Conservation (phyloP, 352 stramenopile genomes). For the Phytophthora capsici region DNA sequence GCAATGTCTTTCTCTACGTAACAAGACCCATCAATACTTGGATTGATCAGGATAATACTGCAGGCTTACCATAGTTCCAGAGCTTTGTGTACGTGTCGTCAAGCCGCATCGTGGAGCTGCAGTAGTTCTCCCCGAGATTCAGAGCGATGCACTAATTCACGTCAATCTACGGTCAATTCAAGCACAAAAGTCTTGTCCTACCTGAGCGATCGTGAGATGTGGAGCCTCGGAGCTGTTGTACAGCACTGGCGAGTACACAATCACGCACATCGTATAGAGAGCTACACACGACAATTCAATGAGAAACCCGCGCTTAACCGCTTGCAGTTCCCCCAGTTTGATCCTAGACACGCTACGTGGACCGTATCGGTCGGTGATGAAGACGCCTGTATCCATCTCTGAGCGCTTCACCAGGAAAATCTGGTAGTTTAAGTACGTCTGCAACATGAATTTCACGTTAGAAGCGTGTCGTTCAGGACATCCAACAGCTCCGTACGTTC, state of each 20-base stretch:
- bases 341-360: slow-evolving; percentile 54
- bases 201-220: slow-evolving; percentile 49
- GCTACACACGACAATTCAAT: slow-evolving; percentile 55
- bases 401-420: slow-evolving; percentile 63
- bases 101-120: slow-evolving; percentile 49
- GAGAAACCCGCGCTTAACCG: slow-evolving; percentile 56
- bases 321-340: slow-evolving; percentile 46
- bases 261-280: slow-evolving; percentile 54
- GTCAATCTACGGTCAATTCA: neutral
- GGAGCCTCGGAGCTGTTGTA: slow-evolving; percentile 42
- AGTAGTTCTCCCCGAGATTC: slow-evolving; percentile 60
- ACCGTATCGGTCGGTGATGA: slow-evolving; percentile 60
- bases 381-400: slow-evolving; percentile 63
- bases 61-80: slow-evolving; percentile 59
- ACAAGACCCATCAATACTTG: neutral
- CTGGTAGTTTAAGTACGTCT: slow-evolving; percentile 69
- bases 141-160: slow-evolving; percentile 46
- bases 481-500: slow-evolving; percentile 45
- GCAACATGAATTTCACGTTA: neutral
- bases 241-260: slow-evolving; percentile 63
- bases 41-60: neutral
- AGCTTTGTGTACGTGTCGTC: slow-evolving; percentile 56
- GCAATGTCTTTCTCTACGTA: slow-evolving; percentile 47
- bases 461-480: too few relatives aligned
- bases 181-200: slow-evolving; percentile 1